A percentile compares a stretch with the other conserved stretches of the same genome.
phyloP scores from a whole-genome alignment of 441 rosid species.

The Erodium texanum region DNA sequence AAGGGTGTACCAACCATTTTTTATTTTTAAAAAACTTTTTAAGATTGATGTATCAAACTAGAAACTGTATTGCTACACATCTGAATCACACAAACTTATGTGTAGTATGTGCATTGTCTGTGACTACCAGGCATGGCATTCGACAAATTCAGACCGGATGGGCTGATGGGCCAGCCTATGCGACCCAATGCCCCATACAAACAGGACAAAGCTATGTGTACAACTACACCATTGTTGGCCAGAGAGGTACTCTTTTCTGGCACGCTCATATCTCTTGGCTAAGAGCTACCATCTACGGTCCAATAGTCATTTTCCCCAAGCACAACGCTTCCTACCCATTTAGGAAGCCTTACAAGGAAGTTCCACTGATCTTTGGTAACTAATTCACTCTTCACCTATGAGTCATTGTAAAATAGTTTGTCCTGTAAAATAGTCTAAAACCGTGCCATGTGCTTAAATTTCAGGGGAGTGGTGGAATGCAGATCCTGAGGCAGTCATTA shows the following conservation, averaged over 20 bases:
- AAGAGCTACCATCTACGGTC: conserved; percentile 43
- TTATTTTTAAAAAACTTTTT: no score
- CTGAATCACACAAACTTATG: not conserved
- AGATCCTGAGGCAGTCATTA: conserved; percentile 38
- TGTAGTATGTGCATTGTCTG: not conserved
- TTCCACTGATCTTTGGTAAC: conserved; percentile 22
- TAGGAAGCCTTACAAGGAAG: conserved; percentile 36
- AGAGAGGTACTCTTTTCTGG: conserved; percentile 59
- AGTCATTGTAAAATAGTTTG: not conserved
- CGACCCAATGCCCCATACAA: conserved; percentile 55
- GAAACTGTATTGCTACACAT: not conserved
- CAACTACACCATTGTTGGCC: conserved; percentile 46
- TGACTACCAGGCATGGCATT: conserved; percentile 38
- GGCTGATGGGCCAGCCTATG: conserved; percentile 54
- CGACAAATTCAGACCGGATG: conserved; percentile 47
- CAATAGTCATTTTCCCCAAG: conserved; percentile 39
- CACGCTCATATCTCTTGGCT: conserved; percentile 51
- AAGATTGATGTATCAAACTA: no score
- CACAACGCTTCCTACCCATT: conserved; percentile 35
- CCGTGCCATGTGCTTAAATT: not conserved
- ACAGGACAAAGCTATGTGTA: conserved; percentile 42
- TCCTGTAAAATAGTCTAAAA: not conserved
- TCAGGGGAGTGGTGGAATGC: conserved; percentile 53
- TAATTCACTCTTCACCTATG: not conserved
- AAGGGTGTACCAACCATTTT: no score